Base-by-base conservation (phyloP, 1,139 yeast species). In the Candida pseudoviswanathii region DNA sequence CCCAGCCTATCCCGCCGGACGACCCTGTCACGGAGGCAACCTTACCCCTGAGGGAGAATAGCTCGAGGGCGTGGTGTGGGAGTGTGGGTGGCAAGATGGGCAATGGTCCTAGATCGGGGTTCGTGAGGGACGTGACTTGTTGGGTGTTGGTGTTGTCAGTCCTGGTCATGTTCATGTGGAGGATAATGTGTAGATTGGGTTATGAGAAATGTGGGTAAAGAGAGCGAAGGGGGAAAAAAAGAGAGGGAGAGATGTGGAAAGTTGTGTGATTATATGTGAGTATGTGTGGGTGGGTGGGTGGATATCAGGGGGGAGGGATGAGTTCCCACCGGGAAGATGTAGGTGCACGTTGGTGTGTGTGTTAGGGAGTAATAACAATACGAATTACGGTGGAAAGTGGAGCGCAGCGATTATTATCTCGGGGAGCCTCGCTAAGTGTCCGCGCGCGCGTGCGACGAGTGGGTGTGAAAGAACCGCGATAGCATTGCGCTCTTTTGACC, bases 11-110 rank as follows among this genome's bases (percentile, higher is more conserved):
- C 29, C 97, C 97, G 37, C 86, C 80, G 11, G 95, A 85, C 3
- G 95, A 86, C 32, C 97, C 97, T 21, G 96, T 88, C 52, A 90
- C 82, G n/a, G 90, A 82, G 49, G 96, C 96, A 21, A 87, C 89
- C 66, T 88, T 89, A 22, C 96, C 96, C 73, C 85, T 87, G 54
- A 89, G 74, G 0, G 86, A 82, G 62, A 85, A 84, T 51, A 84
- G 65, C 45, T 80, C 83, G 49, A 80, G 56, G 34, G 72, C 75
- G 51, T 66, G 61, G 43, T 56, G 48, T 9, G 70, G 54, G 37
- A 70, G 62, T 22, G 54, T 47, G 41, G 77, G 76, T 29, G 68
- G 65, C 45, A 58, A 49, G 11, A 60, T 60, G 22, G 73, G 73
- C 43, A 68, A 64, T 31, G 62, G 55, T 4, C 71, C 71, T 40